Evolutionary conservation across 1,139 yeast genomes (phyloP).

Genomic region (Geotrichum australiense): DNA sequence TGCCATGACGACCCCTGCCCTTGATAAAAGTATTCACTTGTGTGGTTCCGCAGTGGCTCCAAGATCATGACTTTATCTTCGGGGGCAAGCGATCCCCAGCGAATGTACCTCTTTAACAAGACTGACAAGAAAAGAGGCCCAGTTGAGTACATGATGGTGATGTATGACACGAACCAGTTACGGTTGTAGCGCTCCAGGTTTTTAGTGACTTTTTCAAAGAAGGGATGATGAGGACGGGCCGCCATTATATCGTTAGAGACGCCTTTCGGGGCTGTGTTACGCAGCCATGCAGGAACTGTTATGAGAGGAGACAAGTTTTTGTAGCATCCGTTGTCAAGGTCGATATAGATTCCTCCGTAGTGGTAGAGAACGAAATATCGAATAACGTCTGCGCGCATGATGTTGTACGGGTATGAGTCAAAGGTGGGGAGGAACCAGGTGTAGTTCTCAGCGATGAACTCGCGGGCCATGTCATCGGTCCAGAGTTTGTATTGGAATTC

Average conservation of each 20-base stretch:
- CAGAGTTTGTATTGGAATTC: constrained; percentile 78
- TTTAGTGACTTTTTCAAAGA: constrained; percentile 64
- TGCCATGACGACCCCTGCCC: constrained; percentile 88
- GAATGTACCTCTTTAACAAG: constrained; percentile 78
- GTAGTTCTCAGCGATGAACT: constrained; percentile 68
- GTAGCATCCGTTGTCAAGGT: constrained; percentile 82
- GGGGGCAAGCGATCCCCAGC: constrained; percentile 46
- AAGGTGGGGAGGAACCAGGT: constrained; percentile 82
- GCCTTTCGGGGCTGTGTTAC: constrained; percentile 87
- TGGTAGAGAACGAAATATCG: constrained; percentile 76
- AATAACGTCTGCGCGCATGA: constrained; percentile 89
- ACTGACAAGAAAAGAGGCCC: constrained; percentile 86
- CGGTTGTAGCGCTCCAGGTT: constrained; percentile 48
- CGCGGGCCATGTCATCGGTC: constrained; percentile 82
- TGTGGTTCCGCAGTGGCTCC: constrained; percentile 54
- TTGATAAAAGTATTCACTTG: constrained; percentile 51
- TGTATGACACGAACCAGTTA: constrained; percentile 54
- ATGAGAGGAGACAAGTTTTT: constrained; percentile 72
- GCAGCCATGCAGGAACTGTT: constrained; percentile 74
- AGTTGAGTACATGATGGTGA: constrained; percentile 89
- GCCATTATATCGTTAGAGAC: constrained; percentile 94
- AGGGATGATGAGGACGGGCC: constrained; percentile 77
- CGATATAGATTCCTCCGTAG: constrained; percentile 87
- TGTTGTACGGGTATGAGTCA: constrained; percentile 71
- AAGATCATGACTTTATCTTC: constrained; percentile 44